These are phyloP conservation scores for Plenodomus lindquistii DNA, from an alignment of 2,329 filamentous ascomycete genomes.

Conservation along the genomic window DNA sequence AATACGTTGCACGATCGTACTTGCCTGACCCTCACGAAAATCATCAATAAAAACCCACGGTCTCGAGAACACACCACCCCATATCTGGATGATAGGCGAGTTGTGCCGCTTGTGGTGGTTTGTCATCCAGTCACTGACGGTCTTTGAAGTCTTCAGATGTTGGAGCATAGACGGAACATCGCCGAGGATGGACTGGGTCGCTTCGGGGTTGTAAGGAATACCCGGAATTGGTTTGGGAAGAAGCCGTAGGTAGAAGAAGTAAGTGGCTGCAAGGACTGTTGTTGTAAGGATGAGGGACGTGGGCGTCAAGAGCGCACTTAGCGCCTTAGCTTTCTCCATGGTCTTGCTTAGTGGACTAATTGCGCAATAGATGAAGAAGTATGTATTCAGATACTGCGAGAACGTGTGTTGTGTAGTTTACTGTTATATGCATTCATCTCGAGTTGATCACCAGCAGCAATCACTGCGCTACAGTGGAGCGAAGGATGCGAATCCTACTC, in stretches of 20 bases:
- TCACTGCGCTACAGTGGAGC: too few relatives aligned
- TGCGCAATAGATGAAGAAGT: too few relatives aligned
- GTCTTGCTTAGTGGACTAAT: too few relatives aligned
- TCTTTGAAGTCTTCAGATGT: slow-evolving; percentile 31
- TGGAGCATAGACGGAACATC: slow-evolving; percentile 45
- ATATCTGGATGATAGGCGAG: slow-evolving; percentile 48
- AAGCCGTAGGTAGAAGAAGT: slow-evolving; percentile 17
- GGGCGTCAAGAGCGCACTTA: background rate
- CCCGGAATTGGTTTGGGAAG: slow-evolving; percentile 52
- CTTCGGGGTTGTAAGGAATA: slow-evolving; percentile 51
- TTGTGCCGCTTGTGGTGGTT: slow-evolving; percentile 5
- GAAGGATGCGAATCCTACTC: too few relatives aligned
- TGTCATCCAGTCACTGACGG: slow-evolving; percentile 6
- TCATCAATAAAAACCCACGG: slow-evolving; percentile 54
- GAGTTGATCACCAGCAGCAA: too few relatives aligned
- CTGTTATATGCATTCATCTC: too few relatives aligned
- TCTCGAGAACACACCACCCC: slow-evolving; percentile 49
- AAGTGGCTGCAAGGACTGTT: background rate
- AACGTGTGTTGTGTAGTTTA: too few relatives aligned
- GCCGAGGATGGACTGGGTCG: slow-evolving; percentile 46
- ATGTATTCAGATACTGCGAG: too few relatives aligned
- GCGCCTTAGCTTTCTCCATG: background rate
- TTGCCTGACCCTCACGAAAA: slow-evolving; percentile 49
- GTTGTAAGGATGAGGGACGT: background rate
- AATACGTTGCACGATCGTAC: background rate